Evolutionary conservation across 148 eudicot genomes (phyloP), one percentile per base, ranked within the genome.

Genomic region (Oxyria digyna): DNA sequence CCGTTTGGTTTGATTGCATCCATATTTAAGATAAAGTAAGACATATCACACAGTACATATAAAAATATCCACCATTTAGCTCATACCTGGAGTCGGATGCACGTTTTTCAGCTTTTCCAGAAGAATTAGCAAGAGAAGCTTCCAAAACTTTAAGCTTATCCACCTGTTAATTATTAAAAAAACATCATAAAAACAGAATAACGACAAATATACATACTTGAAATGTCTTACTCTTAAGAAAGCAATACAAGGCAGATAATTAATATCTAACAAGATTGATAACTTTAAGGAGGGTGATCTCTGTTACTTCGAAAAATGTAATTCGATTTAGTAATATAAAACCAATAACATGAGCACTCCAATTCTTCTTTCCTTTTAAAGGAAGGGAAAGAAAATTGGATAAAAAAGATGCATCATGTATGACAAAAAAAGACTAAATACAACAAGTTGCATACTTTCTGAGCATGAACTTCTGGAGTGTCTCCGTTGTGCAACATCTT

Each of bases 391-490:
- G 26, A 20, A 21, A 20, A 50, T 18, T 18, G 57, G 24, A 50
- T 50, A 20, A 21, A 0, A 21, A 18, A 49, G 23, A 49, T 20
- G 27, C 57, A 50, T 21, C 57, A 50, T 6, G 57, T 10, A 0
- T 20, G 57, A 50, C 14, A 50, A 20, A n/a, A 50, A 8, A 13
- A 59, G 10, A 29, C 32, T 26, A 35, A 23, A 41, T 1, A 62
- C 29, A 57, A n/a, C 62, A 38, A 62, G 35, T 49, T 27, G 18
- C 54, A 68, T 79, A 95, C 99, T 96, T 95, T 95, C 74, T 91
- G 99, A 67, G 93, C 90, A 88, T 88, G 99, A 76, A 88, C 74
- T 79, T 95, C 99, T 23, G 86, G 85, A 72, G 97, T 82, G 76
- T 91, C 97, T 32, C 99, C 99, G 64, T 62, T 79, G 74, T 78